Percentiles rank a stretch among this genome's conserved stretches.
Conservation (phyloP, 2,329 filamentous ascomycete species). For the Amesomyces nigricolor region DNA sequence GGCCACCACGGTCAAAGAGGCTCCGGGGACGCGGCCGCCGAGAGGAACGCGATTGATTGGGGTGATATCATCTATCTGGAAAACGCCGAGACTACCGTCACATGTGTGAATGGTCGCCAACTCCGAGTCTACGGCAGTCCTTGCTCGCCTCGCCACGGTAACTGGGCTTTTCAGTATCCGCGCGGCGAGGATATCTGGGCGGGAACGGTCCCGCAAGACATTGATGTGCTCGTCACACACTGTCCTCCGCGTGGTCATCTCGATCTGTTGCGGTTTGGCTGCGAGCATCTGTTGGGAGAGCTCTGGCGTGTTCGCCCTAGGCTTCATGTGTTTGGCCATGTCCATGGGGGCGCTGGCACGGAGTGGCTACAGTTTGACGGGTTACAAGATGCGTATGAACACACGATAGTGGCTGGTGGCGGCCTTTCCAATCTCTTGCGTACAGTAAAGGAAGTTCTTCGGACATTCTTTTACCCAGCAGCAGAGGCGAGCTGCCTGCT, state of each 20-base stretch:
- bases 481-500: conserved; percentile 17
- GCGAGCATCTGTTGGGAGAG: conserved; percentile 27
- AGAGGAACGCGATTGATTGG: conserved; percentile 14
- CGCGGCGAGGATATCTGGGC: conserved; percentile 14
- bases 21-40: neutral
- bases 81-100: conserved; percentile 22
- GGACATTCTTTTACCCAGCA: neutral
- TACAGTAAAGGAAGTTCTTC: conserved; percentile 1
- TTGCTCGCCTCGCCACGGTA: conserved; percentile 30
- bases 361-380: conserved; percentile 22
- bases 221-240: conserved; percentile 31
- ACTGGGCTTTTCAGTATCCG: conserved; percentile 40
- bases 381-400: conserved; percentile 11
- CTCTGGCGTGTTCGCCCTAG: conserved; percentile 31
- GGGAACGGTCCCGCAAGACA: conserved; percentile 1
- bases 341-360: conserved; percentile 27
- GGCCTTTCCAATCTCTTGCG: conserved; percentile 15
- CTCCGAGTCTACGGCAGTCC: conserved; percentile 36
- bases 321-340: conserved; percentile 36
- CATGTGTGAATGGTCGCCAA: conserved; percentile 27
- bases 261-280: conserved; percentile 29
- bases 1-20: neutral
- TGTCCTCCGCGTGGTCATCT: conserved; percentile 31
- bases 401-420: neutral
- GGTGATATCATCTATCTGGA: conserved; percentile 16